phyloP scores from a whole-genome alignment of 345 rosid species.

The Excoecaria cochinchinensis region DNA sequence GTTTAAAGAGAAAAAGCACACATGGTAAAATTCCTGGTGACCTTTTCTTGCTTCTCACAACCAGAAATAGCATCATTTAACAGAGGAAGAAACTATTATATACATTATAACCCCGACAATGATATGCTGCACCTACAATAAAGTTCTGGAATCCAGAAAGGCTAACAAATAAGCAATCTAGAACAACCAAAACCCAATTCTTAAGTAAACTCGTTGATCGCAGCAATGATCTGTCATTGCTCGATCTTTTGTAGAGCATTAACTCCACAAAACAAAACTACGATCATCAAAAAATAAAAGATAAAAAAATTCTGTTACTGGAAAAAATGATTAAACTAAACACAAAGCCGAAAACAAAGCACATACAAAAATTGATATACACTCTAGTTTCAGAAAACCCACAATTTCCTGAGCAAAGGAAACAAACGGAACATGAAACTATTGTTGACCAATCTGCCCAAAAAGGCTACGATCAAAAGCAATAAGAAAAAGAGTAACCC shows the following conservation, averaged over 20 bases:
- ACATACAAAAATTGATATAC: too few relatives aligned
- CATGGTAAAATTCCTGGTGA: background rate
- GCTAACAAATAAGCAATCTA: background rate
- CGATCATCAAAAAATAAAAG: background rate
- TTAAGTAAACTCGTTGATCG: background rate
- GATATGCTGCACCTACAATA: background rate
- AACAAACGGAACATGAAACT: background rate
- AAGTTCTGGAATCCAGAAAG: background rate
- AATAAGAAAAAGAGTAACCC: background rate
- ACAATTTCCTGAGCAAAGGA: background rate
- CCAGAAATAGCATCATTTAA: background rate
- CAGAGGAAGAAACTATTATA: background rate
- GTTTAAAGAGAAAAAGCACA: background rate
- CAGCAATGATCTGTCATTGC: background rate
- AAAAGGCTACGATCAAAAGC: constrained; percentile 15
- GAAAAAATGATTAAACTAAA: too few relatives aligned
- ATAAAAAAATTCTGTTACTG: too few relatives aligned
- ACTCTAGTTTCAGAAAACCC: background rate
- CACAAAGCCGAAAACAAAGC: too few relatives aligned
- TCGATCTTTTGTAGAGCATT: background rate
- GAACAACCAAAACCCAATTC: background rate
- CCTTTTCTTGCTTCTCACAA: background rate
- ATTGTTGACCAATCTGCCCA: background rate
- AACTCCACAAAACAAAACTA: background rate
- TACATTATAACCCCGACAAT: background rate